These are phyloP conservation scores for Pichia exigua DNA, from an alignment of 805 yeast species.

Conservation along the genomic window DNA sequence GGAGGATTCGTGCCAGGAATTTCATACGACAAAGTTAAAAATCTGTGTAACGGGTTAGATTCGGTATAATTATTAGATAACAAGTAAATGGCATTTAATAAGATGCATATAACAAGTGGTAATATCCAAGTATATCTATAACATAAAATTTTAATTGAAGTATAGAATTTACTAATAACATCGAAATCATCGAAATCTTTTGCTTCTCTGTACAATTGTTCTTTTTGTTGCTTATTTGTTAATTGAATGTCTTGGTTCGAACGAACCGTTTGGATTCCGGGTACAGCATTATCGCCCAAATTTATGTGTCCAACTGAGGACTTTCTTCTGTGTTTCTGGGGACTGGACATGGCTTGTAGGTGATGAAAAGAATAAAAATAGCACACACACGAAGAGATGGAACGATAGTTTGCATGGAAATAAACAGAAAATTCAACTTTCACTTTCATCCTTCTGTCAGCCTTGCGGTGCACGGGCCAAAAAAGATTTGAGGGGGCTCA, in stretches of 20 bases:
- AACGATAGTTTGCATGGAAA: too few relatives aligned
- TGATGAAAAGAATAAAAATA: background rate
- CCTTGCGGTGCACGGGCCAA: background rate
- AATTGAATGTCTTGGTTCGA: constrained; percentile 35
- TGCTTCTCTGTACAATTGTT: constrained; percentile 20
- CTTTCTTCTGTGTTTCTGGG: constrained; percentile 16
- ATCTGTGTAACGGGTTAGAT: constrained; percentile 54
- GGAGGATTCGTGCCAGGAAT: constrained; percentile 48
- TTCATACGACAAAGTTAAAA: constrained; percentile 59
- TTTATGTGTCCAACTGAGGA: constrained; percentile 72
- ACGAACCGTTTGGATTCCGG: constrained; percentile 62
- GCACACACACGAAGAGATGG: background rate
- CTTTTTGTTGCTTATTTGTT: constrained; percentile 30
- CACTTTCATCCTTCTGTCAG: background rate
- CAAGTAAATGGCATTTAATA: constrained; percentile 37
- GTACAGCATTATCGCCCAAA: constrained; percentile 65
- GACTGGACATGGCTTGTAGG: background rate
- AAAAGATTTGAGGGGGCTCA: background rate
- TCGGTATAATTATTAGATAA: constrained; percentile 50
- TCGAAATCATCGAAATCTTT: constrained; percentile 39
- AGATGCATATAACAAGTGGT: constrained; percentile 44
- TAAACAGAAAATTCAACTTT: background rate
- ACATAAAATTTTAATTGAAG: constrained; percentile 51
- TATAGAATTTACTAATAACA: constrained; percentile 45
- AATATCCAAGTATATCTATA: constrained; percentile 65